Conservation (phyloP, 2,329 filamentous ascomycete genomes). For the Thelonectria discophora region DNA sequence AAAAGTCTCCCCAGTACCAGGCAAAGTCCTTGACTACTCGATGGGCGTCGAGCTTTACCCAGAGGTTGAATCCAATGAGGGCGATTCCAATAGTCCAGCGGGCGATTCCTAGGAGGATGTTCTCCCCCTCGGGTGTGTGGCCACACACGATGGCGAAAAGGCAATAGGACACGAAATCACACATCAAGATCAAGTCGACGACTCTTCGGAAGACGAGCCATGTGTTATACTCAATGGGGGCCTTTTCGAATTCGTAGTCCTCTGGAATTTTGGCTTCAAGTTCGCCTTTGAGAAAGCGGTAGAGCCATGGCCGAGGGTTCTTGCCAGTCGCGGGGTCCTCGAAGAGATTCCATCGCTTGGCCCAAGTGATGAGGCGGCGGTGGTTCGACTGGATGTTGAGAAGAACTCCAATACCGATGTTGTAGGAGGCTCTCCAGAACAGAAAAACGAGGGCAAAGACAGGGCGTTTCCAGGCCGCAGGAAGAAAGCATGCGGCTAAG, state of each 20-base stretch:
- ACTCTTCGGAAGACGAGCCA: conserved; percentile 96
- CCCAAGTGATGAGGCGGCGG: conserved; percentile 86
- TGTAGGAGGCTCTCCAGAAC: conserved; percentile 93
- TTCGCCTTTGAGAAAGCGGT: conserved; percentile 85
- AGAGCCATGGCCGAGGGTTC: conserved; percentile 84
- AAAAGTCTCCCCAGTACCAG: conserved; percentile 99
- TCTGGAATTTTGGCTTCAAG: conserved; percentile 93
- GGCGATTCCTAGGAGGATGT: conserved; percentile 70
- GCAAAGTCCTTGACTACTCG: conserved; percentile 98
- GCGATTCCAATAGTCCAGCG: conserved; percentile 83
- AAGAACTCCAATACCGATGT: conserved; percentile 90
- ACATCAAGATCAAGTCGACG: conserved; percentile 97
- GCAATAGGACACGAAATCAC: conserved; percentile 97
- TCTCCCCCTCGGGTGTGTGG: conserved; percentile 77
- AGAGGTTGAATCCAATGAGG: conserved; percentile 92
- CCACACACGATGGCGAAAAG: conserved; percentile 92
- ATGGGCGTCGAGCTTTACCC: conserved; percentile 98
- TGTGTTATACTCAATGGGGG: conserved; percentile 97
- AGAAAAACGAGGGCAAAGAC: conserved; percentile 85
- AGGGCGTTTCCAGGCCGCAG: conserved; percentile 73
- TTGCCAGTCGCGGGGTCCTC: conserved; percentile 81
- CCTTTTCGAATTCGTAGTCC: conserved; percentile 93
- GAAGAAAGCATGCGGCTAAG: conserved; percentile 76
- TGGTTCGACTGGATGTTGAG: conserved; percentile 91
- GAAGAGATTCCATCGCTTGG: conserved; percentile 85